Evolutionary conservation across 352 stramenopile genomes (phyloP).

Genomic region (Globisporangium heterothallicum): DNA sequence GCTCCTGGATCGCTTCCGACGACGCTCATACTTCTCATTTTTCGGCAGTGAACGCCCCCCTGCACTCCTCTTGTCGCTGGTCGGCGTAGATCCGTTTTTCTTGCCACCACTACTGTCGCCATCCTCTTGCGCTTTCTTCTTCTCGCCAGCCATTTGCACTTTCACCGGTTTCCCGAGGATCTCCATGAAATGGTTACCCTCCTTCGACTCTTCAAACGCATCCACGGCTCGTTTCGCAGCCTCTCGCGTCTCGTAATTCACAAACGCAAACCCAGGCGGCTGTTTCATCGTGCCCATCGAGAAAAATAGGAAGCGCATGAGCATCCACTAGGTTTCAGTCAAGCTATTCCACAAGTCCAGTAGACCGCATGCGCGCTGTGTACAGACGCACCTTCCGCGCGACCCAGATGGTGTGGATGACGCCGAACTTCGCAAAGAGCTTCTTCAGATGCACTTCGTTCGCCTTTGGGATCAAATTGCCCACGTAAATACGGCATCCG

Average conservation of each 20-base stretch:
- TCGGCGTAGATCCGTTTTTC: background rate
- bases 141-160: constrained; percentile 59
- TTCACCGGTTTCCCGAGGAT: constrained; percentile 72
- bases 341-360: too few relatives aligned
- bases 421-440: constrained; percentile 56
- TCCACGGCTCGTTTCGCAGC: constrained; percentile 47
- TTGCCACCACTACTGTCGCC: background rate
- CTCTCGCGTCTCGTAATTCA: constrained; percentile 44
- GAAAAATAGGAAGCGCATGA: background rate
- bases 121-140: constrained; percentile 13
- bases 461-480: constrained; percentile 63
- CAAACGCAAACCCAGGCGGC: constrained; percentile 80
- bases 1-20: background rate
- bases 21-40: background rate
- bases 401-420: constrained; percentile 71
- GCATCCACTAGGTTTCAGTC: too few relatives aligned
- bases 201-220: constrained; percentile 15
- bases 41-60: background rate
- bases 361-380: too few relatives aligned
- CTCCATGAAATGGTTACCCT: constrained; percentile 29
- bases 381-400: constrained; percentile 65
- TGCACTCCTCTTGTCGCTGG: constrained; percentile 3
- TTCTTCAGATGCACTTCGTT: constrained; percentile 62
- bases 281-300: constrained; percentile 12
- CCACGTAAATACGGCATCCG: constrained; percentile 62